These are phyloP conservation scores for Lactifluus hygrophoroides DNA, from an alignment of 768 basidiomycete species.

Conservation along the genomic window DNA sequence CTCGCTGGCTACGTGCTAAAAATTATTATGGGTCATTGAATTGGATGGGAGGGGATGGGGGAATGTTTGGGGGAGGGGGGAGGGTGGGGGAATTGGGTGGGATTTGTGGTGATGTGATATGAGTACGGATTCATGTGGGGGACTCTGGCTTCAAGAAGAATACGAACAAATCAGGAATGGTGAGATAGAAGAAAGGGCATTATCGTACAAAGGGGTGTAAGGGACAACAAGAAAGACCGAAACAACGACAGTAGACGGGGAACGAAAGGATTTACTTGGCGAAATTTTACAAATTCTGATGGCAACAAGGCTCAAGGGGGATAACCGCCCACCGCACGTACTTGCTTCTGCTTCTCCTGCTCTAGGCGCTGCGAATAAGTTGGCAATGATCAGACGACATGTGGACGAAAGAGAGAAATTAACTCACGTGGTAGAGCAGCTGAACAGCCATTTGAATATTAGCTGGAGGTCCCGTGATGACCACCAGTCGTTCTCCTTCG, in stretches of 20 bases:
- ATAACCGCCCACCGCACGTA: slow-evolving; percentile 28
- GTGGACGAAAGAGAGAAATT: not conserved
- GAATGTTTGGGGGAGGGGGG: not conserved
- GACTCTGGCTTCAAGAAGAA: not conserved
- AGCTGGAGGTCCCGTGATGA: slow-evolving; percentile 90
- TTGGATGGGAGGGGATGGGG: not conserved
- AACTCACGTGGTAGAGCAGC: slow-evolving; percentile 72
- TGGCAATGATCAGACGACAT: not conserved
- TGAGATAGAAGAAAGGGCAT: not conserved
- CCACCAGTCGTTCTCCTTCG: slow-evolving; percentile 87
- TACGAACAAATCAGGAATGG: not conserved
- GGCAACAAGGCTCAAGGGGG: slow-evolving; percentile 7
- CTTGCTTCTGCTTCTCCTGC: slow-evolving; percentile 84
- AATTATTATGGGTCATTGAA: not conserved
- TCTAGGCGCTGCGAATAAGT: slow-evolving; percentile 56
- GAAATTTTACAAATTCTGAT: slow-evolving; percentile 11
- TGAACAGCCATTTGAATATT: slow-evolving; percentile 97
- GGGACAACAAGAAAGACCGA: not conserved
- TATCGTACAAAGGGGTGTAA: slow-evolving; percentile 4
- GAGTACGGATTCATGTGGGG: slow-evolving; percentile 3
- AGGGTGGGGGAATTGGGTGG: no score
- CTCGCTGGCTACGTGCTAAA: not conserved
- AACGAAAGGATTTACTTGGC: not conserved
- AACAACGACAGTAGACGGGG: not conserved
- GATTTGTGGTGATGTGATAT: not conserved